Percentiles rank a stretch among this genome's conserved stretches.
phyloP scores from a whole-genome alignment of 2,329 filamentous ascomycete species.

The Paecilomyces sp. region DNA sequence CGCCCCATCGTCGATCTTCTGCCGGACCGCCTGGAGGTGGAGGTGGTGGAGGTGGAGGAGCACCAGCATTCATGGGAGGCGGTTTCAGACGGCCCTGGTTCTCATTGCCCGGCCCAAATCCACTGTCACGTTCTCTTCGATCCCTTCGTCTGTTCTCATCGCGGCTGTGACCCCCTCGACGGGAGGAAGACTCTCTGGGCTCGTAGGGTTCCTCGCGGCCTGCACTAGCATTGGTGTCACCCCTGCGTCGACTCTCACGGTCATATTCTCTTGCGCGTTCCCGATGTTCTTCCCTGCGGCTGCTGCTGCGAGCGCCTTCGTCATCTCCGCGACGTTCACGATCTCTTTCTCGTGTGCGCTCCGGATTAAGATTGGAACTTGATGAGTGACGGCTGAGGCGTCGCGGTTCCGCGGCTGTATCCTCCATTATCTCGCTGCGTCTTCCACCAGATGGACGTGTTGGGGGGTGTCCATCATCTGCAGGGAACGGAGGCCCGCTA shows the following conservation, averaged over 20 bases:
- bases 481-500: slow-evolving; percentile 14
- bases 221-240: slow-evolving; percentile 16
- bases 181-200: slow-evolving; percentile 20
- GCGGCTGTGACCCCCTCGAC: slow-evolving; percentile 21
- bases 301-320: slow-evolving; percentile 20
- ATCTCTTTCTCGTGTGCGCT: slow-evolving; percentile 19
- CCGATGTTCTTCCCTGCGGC: slow-evolving; percentile 29
- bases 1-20: not conserved
- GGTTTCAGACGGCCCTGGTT: slow-evolving; percentile 24
- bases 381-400: slow-evolving; percentile 23
- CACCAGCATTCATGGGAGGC: not conserved
- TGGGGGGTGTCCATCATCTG: slow-evolving; percentile 20
- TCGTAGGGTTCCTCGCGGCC: slow-evolving; percentile 18
- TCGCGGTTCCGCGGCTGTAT: slow-evolving; percentile 23
- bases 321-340: slow-evolving; percentile 22
- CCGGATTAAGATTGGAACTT: slow-evolving; percentile 12
- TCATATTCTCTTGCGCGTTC: slow-evolving; percentile 25
- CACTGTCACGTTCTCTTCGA: slow-evolving; percentile 29
- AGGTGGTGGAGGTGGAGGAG: not conserved
- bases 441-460: slow-evolving; percentile 18
- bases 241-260: slow-evolving; percentile 28
- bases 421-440: slow-evolving; percentile 28
- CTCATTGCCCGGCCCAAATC: slow-evolving; percentile 16
- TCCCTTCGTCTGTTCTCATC: slow-evolving; percentile 29
- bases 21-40: not conserved